These are phyloP conservation scores for Phlyctochytrium arcticum DNA, from an alignment of 192 early-diverging fungal genomes.

Conservation along the genomic window DNA sequence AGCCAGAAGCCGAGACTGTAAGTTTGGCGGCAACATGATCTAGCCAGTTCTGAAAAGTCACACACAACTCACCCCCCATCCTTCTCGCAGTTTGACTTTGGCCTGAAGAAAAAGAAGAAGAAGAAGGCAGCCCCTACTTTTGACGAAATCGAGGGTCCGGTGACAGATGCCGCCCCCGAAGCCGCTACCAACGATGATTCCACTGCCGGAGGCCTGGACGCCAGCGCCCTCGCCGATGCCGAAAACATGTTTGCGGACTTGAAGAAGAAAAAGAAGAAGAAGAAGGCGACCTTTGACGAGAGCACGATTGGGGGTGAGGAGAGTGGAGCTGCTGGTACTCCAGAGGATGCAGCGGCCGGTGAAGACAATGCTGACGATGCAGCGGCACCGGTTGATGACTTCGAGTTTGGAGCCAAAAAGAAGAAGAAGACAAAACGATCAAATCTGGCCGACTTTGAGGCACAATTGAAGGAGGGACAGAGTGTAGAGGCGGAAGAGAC, in stretches of 20 bases:
- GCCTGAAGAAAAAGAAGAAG: constrained; percentile 35
- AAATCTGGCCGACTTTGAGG: constrained; percentile 77
- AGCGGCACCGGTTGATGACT: constrained; percentile 37
- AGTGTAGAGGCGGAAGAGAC: too few relatives aligned
- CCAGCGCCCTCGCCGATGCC: constrained; percentile 23
- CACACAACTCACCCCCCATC: too few relatives aligned
- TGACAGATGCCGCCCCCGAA: constrained; percentile 4
- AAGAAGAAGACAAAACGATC: constrained; percentile 72
- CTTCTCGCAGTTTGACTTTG: constrained; percentile 28
- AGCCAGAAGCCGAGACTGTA: background rate
- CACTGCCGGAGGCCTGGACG: background rate
- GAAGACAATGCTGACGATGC: constrained; percentile 20
- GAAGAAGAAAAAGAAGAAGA: constrained; percentile 90
- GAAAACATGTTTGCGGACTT: constrained; percentile 65
- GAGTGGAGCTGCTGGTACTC: constrained; percentile 30
- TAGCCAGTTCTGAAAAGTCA: background rate
- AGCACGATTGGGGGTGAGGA: background rate
- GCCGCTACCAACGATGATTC: background rate
- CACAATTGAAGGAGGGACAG: constrained; percentile 40
- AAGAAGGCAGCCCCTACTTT: constrained; percentile 29
- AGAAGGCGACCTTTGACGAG: constrained; percentile 40
- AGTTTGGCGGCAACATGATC: too few relatives aligned
- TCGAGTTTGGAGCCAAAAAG: constrained; percentile 71
- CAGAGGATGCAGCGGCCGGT: constrained; percentile 30
- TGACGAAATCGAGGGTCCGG: constrained; percentile 10